Conservation (phyloP, 768 basidiomycete species). For the Phylloporus sp. region DNA sequence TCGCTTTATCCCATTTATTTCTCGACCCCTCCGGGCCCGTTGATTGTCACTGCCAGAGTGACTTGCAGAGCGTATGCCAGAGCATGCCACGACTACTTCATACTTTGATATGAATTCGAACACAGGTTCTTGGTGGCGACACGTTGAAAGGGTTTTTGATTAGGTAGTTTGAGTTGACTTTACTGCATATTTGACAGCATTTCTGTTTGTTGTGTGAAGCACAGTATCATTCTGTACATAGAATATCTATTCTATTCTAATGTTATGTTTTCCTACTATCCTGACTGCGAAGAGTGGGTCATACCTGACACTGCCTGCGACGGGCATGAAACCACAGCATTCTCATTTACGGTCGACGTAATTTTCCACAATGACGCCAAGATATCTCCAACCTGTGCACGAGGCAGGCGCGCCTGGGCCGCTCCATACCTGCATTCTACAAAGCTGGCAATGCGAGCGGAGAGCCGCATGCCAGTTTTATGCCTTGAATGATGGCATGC, state of each 20-base stretch:
- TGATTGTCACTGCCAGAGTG: slow-evolving; percentile 17
- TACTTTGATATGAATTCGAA: slow-evolving; percentile 17
- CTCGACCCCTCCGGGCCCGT: slow-evolving; percentile 32
- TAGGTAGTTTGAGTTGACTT: slow-evolving; percentile 19
- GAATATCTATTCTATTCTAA: slow-evolving; percentile 29
- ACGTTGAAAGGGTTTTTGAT: slow-evolving; percentile 15
- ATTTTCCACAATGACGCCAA: slow-evolving; percentile 66
- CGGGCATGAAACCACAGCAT: slow-evolving; percentile 48
- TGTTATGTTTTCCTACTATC: no score
- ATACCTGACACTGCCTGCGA: slow-evolving; percentile 69
- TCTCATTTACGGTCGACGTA: slow-evolving; percentile 55
- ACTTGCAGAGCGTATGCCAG: slow-evolving; percentile 19
- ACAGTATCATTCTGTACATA: slow-evolving; percentile 28
- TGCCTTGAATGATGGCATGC: slow-evolving; percentile 39
- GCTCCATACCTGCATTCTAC: neutral
- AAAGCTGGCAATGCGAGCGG: slow-evolving; percentile 75
- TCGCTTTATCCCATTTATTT: slow-evolving; percentile 34
- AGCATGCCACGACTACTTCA: slow-evolving; percentile 14
- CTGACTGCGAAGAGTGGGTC: no score
- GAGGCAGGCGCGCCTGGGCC: no score
- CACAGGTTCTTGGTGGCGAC: slow-evolving; percentile 19
- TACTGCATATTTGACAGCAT: slow-evolving; percentile 21
- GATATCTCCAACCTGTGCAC: slow-evolving; percentile 46
- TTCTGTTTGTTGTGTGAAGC: slow-evolving; percentile 14
- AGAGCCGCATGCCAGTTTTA: slow-evolving; percentile 77